These are phyloP conservation scores for Capsicum pubescens DNA, from an alignment of 257 asterid species.

Conservation along the genomic window DNA sequence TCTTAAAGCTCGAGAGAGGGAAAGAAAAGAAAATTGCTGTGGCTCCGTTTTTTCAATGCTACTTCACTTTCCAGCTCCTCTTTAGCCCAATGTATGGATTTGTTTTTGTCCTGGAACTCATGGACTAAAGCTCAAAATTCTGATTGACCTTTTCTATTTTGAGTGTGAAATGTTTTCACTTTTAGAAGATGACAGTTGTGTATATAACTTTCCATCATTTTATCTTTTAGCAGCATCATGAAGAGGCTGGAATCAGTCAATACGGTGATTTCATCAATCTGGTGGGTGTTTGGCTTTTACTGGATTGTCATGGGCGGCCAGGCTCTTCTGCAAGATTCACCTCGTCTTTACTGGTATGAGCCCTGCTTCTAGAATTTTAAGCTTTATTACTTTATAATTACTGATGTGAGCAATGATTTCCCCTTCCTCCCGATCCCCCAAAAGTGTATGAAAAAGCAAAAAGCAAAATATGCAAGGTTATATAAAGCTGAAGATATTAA, in stretches of 20 bases:
- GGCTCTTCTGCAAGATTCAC: conserved; percentile 72
- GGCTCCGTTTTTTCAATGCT: conserved; percentile 25
- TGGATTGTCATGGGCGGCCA: conserved; percentile 87
- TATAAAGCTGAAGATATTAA: neutral
- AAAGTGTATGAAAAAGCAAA: neutral
- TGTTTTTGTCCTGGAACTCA: neutral
- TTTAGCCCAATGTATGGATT: neutral
- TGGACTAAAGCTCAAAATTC: neutral
- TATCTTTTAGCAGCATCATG: conserved; percentile 54
- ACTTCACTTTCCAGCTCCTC: neutral
- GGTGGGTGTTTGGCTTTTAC: conserved; percentile 96
- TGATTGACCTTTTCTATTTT: neutral
- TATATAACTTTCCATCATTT: neutral
- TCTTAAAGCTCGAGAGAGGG: neutral
- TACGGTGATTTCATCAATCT: conserved; percentile 72
- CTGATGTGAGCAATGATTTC: neutral
- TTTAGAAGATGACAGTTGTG: neutral
- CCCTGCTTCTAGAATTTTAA: conserved; percentile 32
- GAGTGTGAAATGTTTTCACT: neutral
- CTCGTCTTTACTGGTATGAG: conserved; percentile 86
- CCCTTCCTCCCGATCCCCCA: neutral
- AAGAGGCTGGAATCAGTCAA: conserved; percentile 73
- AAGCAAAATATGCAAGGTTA: neutral
- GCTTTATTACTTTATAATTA: neutral
- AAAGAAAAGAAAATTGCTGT: conserved; percentile 20